Percentiles rank a stretch among this genome's conserved stretches.
phyloP scores from a whole-genome alignment of 495 filamentous ascomycete genomes.

The Neurospora africana region DNA sequence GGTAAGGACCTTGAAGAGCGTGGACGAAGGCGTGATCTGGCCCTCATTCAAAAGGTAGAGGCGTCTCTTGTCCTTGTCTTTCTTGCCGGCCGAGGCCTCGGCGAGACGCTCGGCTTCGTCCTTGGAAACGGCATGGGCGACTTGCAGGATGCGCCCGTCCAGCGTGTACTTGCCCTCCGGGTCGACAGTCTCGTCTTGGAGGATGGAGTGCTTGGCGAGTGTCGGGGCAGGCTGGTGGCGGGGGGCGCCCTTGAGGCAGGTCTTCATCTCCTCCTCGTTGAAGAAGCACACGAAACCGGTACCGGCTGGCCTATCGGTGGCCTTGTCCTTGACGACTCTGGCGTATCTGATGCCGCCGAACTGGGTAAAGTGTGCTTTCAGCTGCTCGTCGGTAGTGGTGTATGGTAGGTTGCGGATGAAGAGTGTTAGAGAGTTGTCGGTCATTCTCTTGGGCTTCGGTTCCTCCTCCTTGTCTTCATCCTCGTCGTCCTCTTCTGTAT shows the following conservation, averaged over 20 bases:
- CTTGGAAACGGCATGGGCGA: slow-evolving; percentile 75
- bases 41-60: slow-evolving; percentile 86
- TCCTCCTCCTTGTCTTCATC: slow-evolving; percentile 31
- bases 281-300: slow-evolving; percentile 95
- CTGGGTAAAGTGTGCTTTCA: slow-evolving; percentile 70
- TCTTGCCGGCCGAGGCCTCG: slow-evolving; percentile 52
- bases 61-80: slow-evolving; percentile 80
- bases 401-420: slow-evolving; percentile 96
- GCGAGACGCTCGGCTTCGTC: slow-evolving; percentile 65
- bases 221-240: slow-evolving; percentile 34
- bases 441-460: slow-evolving; percentile 23
- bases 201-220: slow-evolving; percentile 58
- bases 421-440: slow-evolving; percentile 59
- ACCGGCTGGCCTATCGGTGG: slow-evolving; percentile 75
- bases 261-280: slow-evolving; percentile 56
- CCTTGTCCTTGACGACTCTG: slow-evolving; percentile 72
- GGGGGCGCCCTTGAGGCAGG: slow-evolving; percentile 67
- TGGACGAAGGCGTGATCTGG: slow-evolving; percentile 57
- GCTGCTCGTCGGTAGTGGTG: slow-evolving; percentile 62
- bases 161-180: slow-evolving; percentile 73
- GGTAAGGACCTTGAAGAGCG: slow-evolving; percentile 63
- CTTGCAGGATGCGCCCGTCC: slow-evolving; percentile 75
- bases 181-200: slow-evolving; percentile 73
- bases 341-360: slow-evolving; percentile 85
- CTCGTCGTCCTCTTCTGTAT: slow-evolving; percentile 33